phyloP scores from a whole-genome alignment of 495 filamentous ascomycete species.

The Parathielavia hyrcaniae region DNA sequence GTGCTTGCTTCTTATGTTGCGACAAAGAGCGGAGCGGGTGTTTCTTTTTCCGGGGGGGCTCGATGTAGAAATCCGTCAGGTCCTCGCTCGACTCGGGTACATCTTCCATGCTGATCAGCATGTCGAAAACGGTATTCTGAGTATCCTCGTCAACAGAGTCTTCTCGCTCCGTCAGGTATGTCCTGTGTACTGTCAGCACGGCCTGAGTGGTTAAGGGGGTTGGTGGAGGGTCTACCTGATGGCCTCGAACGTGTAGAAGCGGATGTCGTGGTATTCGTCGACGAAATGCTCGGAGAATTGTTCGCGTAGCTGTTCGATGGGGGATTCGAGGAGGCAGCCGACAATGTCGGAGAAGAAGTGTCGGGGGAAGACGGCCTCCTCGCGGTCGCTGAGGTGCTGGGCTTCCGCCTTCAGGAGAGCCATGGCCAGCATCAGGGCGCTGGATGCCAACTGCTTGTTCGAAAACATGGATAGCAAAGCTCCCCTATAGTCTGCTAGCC shows the following conservation, averaged over 20 bases:
- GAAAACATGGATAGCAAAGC: constrained; percentile 50
- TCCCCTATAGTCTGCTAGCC: constrained; percentile 61
- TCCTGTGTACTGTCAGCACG: constrained; percentile 26
- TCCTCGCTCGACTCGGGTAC: constrained; percentile 57
- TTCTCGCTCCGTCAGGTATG: constrained; percentile 37
- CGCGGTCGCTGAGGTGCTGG: constrained; percentile 51
- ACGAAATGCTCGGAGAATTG: constrained; percentile 74
- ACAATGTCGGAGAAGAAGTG: constrained; percentile 59
- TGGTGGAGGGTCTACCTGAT: constrained; percentile 47
- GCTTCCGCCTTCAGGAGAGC: constrained; percentile 72
- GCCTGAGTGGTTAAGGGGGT: background rate
- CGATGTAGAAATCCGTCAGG: constrained; percentile 59
- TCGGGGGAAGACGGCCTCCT: constrained; percentile 59
- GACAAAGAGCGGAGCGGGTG: constrained; percentile 49
- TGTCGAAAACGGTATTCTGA: constrained; percentile 48
- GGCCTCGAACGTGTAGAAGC: constrained; percentile 69
- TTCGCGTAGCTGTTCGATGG: constrained; percentile 50
- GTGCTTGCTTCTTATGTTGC: constrained; percentile 64
- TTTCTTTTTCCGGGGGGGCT: constrained; percentile 46
- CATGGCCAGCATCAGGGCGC: constrained; percentile 73
- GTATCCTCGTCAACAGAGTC: constrained; percentile 41
- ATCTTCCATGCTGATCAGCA: constrained; percentile 60
- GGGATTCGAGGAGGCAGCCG: constrained; percentile 52
- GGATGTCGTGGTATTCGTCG: constrained; percentile 73
- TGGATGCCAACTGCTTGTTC: constrained; percentile 47